These are phyloP conservation scores for Phialemonium atrogriseum DNA, from an alignment of 2,329 filamentous ascomycete genomes.

Conservation along the genomic window DNA sequence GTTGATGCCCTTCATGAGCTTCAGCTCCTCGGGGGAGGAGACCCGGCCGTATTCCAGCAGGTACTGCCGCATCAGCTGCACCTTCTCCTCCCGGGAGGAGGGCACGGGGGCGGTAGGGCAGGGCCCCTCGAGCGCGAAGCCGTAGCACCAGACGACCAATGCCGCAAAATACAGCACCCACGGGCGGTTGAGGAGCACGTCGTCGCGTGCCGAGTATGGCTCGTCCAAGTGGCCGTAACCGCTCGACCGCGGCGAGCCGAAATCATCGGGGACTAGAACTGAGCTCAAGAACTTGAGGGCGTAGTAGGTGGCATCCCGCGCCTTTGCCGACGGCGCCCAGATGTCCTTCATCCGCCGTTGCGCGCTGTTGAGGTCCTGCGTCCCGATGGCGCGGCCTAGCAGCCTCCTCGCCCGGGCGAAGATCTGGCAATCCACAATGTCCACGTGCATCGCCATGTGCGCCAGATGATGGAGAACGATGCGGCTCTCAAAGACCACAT, in stretches of 20 bases:
- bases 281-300: slow-evolving; percentile 80
- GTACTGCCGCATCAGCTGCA: slow-evolving; percentile 72
- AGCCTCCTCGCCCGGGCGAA: slow-evolving; percentile 82
- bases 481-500: slow-evolving; percentile 71
- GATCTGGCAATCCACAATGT: slow-evolving; percentile 95
- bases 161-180: slow-evolving; percentile 95
- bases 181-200: slow-evolving; percentile 81
- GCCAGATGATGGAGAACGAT: slow-evolving; percentile 88
- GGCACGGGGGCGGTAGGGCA: slow-evolving; percentile 46
- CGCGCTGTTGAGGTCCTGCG: slow-evolving; percentile 71
- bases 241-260: slow-evolving; percentile 27
- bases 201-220: slow-evolving; percentile 74
- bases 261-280: slow-evolving; percentile 61
- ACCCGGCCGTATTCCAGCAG: slow-evolving; percentile 65
- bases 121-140: slow-evolving; percentile 80
- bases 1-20: slow-evolving; percentile 67
- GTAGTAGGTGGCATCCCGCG: slow-evolving; percentile 86
- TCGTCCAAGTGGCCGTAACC: slow-evolving; percentile 28
- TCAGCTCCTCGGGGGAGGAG: slow-evolving; percentile 67
- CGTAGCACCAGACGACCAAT: slow-evolving; percentile 92
- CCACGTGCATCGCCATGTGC: slow-evolving; percentile 96
- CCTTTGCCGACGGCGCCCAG: slow-evolving; percentile 84
- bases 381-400: slow-evolving; percentile 76
- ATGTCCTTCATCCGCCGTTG: slow-evolving; percentile 76
- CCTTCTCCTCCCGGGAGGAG: slow-evolving; percentile 54